A percentile compares a stretch with the other conserved stretches of the same genome.
phyloP scores from a whole-genome alignment of 768 basidiomycete genomes.

The Pluteus cervinus region DNA sequence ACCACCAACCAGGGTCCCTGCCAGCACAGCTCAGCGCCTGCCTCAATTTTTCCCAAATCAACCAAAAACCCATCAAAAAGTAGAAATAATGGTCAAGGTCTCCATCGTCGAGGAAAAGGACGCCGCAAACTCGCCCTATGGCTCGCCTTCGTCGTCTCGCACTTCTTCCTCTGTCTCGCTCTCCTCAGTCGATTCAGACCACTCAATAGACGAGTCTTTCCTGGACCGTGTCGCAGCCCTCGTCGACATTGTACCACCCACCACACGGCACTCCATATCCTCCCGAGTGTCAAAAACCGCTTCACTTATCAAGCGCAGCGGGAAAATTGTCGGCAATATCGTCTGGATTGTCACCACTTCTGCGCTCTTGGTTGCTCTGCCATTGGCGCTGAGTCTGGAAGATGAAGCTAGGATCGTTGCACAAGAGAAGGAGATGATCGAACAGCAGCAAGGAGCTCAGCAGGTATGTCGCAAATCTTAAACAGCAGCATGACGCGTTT shows the following conservation, averaged over 20 bases:
- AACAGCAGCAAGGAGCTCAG: constrained; percentile 89
- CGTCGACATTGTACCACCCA: constrained; percentile 92
- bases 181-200: constrained; percentile 71
- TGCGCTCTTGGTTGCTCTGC: constrained; percentile 88
- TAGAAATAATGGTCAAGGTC: constrained; percentile 79
- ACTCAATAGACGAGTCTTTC: constrained; percentile 72
- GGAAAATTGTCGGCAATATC: constrained; percentile 76
- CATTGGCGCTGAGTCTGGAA: constrained; percentile 88
- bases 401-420: constrained; percentile 93
- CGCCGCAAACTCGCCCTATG: constrained; percentile 61
- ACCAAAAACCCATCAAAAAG: constrained; percentile 11
- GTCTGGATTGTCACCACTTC: constrained; percentile 96
- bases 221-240: constrained; percentile 86
- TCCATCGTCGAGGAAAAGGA: constrained; percentile 85
- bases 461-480: constrained; percentile 61
- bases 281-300: constrained; percentile 55
- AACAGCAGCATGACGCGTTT: too few species aligned
- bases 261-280: constrained; percentile 74
- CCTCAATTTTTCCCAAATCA: too few species aligned
- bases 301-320: constrained; percentile 56
- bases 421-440: constrained; percentile 91
- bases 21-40: too few species aligned
- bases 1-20: too few species aligned
- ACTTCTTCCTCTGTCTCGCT: constrained; percentile 70
- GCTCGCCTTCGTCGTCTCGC: constrained; percentile 68